Percentiles rank a stretch among this genome's conserved stretches.
Conservation (phyloP, 1,139 yeast genomes). For the Saccharomyces hybrid region DNA sequence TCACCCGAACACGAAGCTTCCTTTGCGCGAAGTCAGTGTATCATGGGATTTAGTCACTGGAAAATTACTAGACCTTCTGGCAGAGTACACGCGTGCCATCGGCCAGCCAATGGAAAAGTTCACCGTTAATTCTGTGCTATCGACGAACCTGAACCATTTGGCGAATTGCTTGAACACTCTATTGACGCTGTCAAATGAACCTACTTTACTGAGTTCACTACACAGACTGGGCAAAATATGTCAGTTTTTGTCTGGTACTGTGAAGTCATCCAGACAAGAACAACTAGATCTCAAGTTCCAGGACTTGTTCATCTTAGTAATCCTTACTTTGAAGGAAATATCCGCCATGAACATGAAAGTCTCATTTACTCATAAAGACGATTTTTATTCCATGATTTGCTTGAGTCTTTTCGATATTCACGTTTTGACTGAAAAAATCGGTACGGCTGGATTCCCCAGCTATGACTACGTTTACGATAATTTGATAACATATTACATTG, state of each 20-base stretch:
- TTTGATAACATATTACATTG: slow-evolving; percentile 1
- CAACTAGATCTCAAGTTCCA: neutral
- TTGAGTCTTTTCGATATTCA: slow-evolving; percentile 15
- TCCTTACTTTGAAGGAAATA: neutral
- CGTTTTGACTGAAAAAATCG: slow-evolving; percentile 26
- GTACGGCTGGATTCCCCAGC: slow-evolving; percentile 23
- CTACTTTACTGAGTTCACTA: neutral
- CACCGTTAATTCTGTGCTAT: neutral
- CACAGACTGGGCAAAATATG: neutral
- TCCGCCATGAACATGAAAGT: neutral
- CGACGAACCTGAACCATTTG: neutral
- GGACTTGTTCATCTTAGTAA: neutral
- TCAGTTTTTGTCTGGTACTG: neutral
- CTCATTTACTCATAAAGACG: neutral
- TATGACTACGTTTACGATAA: slow-evolving; percentile 22
- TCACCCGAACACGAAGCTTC: neutral
- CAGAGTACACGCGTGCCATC: neutral
- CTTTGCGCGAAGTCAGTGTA: neutral
- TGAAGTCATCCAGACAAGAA: neutral
- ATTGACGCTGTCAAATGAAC: neutral
- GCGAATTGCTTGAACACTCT: neutral
- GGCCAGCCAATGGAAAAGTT: neutral
- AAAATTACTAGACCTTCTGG: neutral
- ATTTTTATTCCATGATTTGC: slow-evolving; percentile 8
- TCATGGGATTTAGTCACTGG: neutral